These are phyloP conservation scores for Tetrahymena borealis DNA, from an alignment of 73 alveolate species.

Conservation along the genomic window DNA sequence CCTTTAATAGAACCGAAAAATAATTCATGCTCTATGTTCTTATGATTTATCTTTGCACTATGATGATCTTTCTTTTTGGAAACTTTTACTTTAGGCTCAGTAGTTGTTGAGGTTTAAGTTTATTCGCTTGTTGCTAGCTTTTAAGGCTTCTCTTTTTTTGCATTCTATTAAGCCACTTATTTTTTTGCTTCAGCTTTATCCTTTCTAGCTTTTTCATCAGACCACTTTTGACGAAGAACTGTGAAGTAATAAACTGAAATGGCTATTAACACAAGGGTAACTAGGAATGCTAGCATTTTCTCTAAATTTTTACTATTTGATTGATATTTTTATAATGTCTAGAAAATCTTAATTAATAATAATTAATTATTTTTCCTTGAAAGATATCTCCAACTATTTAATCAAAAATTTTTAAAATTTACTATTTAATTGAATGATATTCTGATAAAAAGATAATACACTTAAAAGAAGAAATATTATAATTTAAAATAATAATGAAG, in stretches of 20 bases:
- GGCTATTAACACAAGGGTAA: background rate
- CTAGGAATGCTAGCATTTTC: background rate
- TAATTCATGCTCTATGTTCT: background rate
- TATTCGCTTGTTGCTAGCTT: background rate
- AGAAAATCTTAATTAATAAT: no score
- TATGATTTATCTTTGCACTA: background rate
- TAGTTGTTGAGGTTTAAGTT: background rate
- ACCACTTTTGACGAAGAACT: background rate
- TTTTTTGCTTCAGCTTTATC: background rate
- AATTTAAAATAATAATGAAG: no score
- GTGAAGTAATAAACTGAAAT: background rate
- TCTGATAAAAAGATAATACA: no score
- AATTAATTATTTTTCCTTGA: no score
- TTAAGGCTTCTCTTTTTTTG: background rate
- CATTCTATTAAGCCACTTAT: background rate
- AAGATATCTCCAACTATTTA: no score
- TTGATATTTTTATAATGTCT: background rate
- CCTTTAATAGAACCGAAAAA: background rate
- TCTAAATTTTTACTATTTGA: background rate
- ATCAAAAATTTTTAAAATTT: no score
- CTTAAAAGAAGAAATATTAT: no score
- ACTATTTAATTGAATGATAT: no score
- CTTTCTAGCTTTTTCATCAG: background rate
- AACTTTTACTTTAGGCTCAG: background rate
- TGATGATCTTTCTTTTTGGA: background rate